phyloP scores from a whole-genome alignment of 257 asterid species.

The Lycium barbarum region DNA sequence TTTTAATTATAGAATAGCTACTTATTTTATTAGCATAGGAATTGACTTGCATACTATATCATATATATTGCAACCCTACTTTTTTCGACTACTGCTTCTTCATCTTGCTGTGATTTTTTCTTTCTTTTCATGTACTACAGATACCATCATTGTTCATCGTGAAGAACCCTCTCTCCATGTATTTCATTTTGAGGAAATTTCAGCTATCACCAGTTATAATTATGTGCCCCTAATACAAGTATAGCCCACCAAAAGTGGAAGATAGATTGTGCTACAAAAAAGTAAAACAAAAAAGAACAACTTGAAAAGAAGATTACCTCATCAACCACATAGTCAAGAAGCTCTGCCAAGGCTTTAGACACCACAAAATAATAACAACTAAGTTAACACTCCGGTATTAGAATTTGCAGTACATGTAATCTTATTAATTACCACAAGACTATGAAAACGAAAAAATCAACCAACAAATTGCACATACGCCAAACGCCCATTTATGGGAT shows the following conservation, averaged over 20 bases:
- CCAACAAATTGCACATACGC: conserved; percentile 60
- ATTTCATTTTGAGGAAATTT: not conserved
- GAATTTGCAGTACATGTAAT: conserved; percentile 24
- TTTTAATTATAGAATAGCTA: not conserved
- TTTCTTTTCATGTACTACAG: not conserved
- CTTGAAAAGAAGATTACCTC: conserved; percentile 59
- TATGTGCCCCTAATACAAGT: conserved; percentile 18
- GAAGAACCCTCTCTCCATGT: conserved; percentile 13
- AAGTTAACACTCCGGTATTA: not conserved
- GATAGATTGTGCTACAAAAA: not conserved
- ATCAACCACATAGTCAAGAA: conserved; percentile 89
- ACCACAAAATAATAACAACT: conserved; percentile 20
- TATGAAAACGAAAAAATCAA: not conserved
- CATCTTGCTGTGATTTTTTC: conserved; percentile 18
- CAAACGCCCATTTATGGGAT: conserved; percentile 98
- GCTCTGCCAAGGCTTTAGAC: conserved; percentile 87
- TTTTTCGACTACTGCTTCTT: not conserved
- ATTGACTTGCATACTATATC: not conserved
- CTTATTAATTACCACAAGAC: not conserved
- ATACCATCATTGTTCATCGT: not conserved
- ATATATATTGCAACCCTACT: conserved; percentile 1
- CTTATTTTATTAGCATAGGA: not conserved
- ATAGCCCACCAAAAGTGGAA: conserved; percentile 13
- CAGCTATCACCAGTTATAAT: conserved; percentile 8
- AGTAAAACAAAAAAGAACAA: conserved; percentile 4